Evolutionary conservation across 257 asterid species (phyloP).

Genomic region (Capsicum baccatum): DNA sequence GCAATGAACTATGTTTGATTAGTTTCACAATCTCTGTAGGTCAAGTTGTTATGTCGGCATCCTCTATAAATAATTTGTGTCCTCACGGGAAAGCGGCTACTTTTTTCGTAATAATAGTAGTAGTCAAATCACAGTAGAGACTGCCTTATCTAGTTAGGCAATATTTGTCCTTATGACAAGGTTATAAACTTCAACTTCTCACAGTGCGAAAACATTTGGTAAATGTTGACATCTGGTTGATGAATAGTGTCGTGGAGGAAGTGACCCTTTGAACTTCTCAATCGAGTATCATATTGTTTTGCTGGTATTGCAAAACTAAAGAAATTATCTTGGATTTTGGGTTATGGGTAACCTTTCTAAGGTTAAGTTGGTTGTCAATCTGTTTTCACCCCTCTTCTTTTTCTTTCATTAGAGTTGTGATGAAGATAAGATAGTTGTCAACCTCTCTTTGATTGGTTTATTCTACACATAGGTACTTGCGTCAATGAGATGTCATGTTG

Average conservation of each 20-base stretch:
- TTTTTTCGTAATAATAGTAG: not conserved
- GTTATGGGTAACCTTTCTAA: not conserved
- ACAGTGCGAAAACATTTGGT: not conserved
- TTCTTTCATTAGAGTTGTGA: not conserved
- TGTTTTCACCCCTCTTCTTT: not conserved
- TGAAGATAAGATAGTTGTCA: not conserved
- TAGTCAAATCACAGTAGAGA: not conserved
- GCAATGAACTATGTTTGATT: not conserved
- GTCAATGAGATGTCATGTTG: not conserved
- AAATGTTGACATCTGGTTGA: not conserved
- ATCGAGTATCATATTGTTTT: not conserved
- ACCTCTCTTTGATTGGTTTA: not conserved
- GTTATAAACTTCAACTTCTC: not conserved
- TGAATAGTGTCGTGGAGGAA: not conserved
- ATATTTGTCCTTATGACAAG: not conserved
- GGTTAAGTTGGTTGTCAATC: not conserved
- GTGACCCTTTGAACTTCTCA: constrained; percentile 13
- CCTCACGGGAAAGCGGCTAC: not conserved
- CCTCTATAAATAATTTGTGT: not conserved
- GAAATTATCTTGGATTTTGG: not conserved
- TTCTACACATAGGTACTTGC: not conserved
- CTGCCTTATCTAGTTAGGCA: not conserved
- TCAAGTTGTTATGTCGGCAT: not conserved
- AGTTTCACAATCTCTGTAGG: not conserved
- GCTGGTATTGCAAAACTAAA: not conserved